phyloP scores from a whole-genome alignment of 179 eudicot genomes.

The Silene noctiflora region DNA sequence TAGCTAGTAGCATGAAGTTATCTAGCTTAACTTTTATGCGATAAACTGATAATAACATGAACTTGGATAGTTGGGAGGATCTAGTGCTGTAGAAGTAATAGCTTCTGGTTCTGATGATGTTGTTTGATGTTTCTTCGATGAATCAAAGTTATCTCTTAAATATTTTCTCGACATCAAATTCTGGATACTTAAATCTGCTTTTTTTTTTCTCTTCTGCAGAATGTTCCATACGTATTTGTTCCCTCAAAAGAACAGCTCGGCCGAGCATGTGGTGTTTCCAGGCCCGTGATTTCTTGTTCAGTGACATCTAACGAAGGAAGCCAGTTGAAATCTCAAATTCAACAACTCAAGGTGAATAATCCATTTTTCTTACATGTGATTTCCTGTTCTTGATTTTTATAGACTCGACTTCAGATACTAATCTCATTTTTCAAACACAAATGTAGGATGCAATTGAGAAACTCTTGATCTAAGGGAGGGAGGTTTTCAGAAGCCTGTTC shows the following conservation, averaged over 20 bases:
- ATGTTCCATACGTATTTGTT: conserved; percentile 90
- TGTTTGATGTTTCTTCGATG: no score
- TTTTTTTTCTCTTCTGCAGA: conserved; percentile 37
- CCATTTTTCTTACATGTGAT: not conserved
- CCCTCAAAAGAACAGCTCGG: conserved; percentile 97
- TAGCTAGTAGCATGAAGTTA: no score
- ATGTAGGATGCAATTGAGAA: conserved; percentile 95
- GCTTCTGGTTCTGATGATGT: no score
- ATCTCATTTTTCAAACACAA: conserved; percentile 1
- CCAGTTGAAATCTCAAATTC: conserved; percentile 82
- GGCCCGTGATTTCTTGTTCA: conserved; percentile 86
- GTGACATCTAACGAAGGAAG: conserved; percentile 91
- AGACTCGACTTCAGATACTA: not conserved
- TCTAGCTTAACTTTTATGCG: no score
- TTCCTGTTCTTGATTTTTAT: not conserved
- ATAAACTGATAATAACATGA: no score
- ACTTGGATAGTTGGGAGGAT: no score
- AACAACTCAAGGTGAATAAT: conserved; percentile 63
- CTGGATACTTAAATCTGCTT: no score
- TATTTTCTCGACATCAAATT: no score
- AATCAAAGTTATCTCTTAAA: no score
- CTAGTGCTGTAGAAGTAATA: no score
- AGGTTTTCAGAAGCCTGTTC: conserved; percentile 31
- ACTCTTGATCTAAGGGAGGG: conserved; percentile 57
- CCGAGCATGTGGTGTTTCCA: conserved; percentile 89